Evolutionary conservation across 805 yeast genomes (phyloP).

Genomic region (Scheffersomyces lignosus): DNA sequence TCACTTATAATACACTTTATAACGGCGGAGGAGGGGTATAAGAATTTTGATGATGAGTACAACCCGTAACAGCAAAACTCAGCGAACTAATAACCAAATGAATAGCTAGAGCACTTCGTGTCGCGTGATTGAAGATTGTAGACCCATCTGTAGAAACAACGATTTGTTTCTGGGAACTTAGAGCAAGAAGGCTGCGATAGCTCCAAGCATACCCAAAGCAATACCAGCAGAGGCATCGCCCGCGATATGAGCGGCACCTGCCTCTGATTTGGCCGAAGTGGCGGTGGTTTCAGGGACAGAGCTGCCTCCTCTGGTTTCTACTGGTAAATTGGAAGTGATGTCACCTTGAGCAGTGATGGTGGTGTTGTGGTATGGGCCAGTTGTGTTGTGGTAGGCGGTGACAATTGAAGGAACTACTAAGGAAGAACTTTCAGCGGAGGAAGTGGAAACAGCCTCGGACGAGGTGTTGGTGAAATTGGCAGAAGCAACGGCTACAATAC

Average conservation of each 20-base stretch:
- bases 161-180: too few species aligned
- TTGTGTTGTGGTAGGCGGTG: conserved; percentile 9
- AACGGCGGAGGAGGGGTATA: too few species aligned
- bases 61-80: too few species aligned
- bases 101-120: too few species aligned
- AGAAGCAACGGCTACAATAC: conserved; percentile 43
- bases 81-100: too few species aligned
- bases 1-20: too few species aligned
- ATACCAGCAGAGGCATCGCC: conserved; percentile 26
- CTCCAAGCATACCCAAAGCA: conserved; percentile 24
- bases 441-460: conserved; percentile 18
- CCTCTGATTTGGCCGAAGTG: conserved; percentile 30
- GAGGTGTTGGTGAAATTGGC: conserved; percentile 30
- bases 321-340: conserved; percentile 18
- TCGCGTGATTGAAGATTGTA: too few species aligned
- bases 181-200: conserved; percentile 36
- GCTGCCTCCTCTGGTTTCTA: not conserved
- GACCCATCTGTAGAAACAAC: too few species aligned
- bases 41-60: too few species aligned
- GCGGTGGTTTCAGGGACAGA: conserved; percentile 35
- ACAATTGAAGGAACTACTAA: too few species aligned
- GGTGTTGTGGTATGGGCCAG: conserved; percentile 1
- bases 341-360: conserved; percentile 13
- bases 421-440: conserved; percentile 20
- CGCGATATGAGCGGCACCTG: conserved; percentile 27